Evolutionary conservation across 352 stramenopile species (phyloP).

Genomic region (Globisporangium recalcitrans): DNA sequence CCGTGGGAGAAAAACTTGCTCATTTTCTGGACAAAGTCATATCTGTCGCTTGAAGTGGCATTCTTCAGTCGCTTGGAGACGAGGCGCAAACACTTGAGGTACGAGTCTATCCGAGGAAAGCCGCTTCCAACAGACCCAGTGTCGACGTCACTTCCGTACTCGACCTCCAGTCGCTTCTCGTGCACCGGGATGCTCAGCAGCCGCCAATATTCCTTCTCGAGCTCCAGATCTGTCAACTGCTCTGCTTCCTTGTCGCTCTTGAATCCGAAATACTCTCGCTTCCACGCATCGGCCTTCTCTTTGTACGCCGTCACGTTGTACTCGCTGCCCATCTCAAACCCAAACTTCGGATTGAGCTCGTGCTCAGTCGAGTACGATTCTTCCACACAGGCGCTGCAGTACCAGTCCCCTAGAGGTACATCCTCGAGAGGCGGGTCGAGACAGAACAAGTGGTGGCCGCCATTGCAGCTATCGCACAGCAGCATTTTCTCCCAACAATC

Average conservation of each 20-base stretch:
- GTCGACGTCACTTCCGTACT: conserved; percentile 92
- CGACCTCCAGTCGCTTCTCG: conserved; percentile 80
- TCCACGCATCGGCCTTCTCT: conserved; percentile 78
- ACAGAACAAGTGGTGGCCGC: conserved; percentile 80
- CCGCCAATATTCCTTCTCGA: conserved; percentile 89
- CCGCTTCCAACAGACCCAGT: conserved; percentile 78
- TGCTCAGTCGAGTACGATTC: conserved; percentile 38
- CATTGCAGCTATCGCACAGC: conserved; percentile 78
- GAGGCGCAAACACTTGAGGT: conserved; percentile 45
- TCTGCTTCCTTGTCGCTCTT: conserved; percentile 34
- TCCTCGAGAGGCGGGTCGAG: conserved; percentile 46
- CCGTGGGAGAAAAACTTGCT: conserved; percentile 58
- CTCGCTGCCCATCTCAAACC: conserved; percentile 79
- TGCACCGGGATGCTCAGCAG: conserved; percentile 73
- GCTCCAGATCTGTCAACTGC: conserved; percentile 46
- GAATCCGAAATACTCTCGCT: conserved; percentile 65
- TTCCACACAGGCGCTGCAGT: conserved; percentile 63
- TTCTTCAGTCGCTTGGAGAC: conserved; percentile 52
- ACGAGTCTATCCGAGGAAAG: conserved; percentile 71
- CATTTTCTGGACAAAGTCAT: conserved; percentile 27
- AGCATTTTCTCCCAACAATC: conserved; percentile 81
- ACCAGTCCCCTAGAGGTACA: conserved; percentile 75
- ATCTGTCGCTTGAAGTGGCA: conserved; percentile 26
- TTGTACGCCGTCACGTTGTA: conserved; percentile 82
- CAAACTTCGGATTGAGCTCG: conserved; percentile 62